phyloP scores from a whole-genome alignment of 768 basidiomycete genomes.

The Harrya chromipes region DNA sequence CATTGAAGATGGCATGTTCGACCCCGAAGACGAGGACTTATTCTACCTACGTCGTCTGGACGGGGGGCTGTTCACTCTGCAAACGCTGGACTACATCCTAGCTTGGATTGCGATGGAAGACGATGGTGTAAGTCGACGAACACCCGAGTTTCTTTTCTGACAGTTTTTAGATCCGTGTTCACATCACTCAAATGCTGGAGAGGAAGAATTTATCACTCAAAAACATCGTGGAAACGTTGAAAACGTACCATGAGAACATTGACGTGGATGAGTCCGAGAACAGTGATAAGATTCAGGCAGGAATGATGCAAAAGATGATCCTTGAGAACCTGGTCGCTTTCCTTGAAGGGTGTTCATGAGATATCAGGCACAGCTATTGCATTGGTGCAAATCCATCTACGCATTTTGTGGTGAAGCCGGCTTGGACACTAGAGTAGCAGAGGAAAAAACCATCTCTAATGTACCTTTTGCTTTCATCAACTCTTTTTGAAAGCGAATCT shows the following conservation, averaged over 20 bases:
- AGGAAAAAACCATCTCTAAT: conserved; percentile 84
- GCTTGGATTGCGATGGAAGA: conserved; percentile 98
- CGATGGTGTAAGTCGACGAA: conserved; percentile 69
- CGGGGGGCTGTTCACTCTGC: conserved; percentile 82
- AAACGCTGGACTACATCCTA: conserved; percentile 90
- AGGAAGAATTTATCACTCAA: conserved; percentile 68
- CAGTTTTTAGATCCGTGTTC: conserved; percentile 65
- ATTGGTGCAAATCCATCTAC: conserved; percentile 12
- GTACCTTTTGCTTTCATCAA: conserved; percentile 80
- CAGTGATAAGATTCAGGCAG: conserved; percentile 32
- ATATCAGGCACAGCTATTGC: neutral
- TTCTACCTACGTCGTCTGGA: conserved; percentile 89
- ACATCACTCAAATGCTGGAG: conserved; percentile 71
- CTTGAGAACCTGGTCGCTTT: conserved; percentile 65
- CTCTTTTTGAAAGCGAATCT: conserved; percentile 87
- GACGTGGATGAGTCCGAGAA: conserved; percentile 44
- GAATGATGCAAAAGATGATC: conserved; percentile 62
- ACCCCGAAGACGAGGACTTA: conserved; percentile 61
- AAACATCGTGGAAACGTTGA: conserved; percentile 70
- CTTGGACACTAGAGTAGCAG: conserved; percentile 38
- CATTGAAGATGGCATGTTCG: conserved; percentile 54
- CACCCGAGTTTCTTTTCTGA: conserved; percentile 5
- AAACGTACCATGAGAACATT: conserved; percentile 70
- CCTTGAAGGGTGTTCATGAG: conserved; percentile 38
- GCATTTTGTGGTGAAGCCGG: conserved; percentile 13